These are phyloP conservation scores for Dalbergia oliveri DNA, from an alignment of 306 rosid genomes.

Conservation along the genomic window DNA sequence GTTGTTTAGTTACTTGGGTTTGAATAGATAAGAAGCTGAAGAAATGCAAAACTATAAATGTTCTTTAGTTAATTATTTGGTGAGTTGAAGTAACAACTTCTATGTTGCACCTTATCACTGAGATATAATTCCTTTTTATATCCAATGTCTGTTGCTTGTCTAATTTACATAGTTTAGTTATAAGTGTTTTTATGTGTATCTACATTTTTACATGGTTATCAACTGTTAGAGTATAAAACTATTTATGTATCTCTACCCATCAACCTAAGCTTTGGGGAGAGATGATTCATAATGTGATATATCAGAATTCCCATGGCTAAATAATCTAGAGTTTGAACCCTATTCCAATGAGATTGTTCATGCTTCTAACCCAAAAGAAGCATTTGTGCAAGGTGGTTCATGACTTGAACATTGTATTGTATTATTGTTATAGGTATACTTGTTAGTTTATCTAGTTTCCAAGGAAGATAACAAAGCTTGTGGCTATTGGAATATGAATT, in stretches of 20 bases:
- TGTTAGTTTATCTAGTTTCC: slow-evolving; percentile 15
- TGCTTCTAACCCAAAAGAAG: too few relatives aligned
- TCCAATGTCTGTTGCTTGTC: neutral
- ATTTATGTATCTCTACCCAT: too few relatives aligned
- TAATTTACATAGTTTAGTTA: neutral
- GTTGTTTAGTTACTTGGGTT: slow-evolving; percentile 3
- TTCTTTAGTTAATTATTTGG: neutral
- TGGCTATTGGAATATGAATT: neutral
- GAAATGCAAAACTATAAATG: neutral
- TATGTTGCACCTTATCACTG: neutral
- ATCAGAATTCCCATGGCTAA: too few relatives aligned
- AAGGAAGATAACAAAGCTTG: neutral
- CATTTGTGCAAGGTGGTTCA: too few relatives aligned
- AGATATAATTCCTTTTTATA: neutral
- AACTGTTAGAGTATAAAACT: too few relatives aligned
- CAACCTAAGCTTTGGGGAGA: too few relatives aligned
- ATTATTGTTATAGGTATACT: neutral
- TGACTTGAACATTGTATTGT: neutral
- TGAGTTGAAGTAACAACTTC: slow-evolving; percentile 9
- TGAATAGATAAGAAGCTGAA: slow-evolving; percentile 22
- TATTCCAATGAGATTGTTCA: too few relatives aligned
- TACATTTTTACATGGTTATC: too few relatives aligned
- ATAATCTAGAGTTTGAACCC: too few relatives aligned
- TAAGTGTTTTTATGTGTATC: neutral
- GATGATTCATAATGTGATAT: too few relatives aligned